Percentiles rank a stretch among this genome's conserved stretches.
Conservation (phyloP, 2,329 filamentous ascomycete genomes). For the Keithomyces neogunnii region DNA sequence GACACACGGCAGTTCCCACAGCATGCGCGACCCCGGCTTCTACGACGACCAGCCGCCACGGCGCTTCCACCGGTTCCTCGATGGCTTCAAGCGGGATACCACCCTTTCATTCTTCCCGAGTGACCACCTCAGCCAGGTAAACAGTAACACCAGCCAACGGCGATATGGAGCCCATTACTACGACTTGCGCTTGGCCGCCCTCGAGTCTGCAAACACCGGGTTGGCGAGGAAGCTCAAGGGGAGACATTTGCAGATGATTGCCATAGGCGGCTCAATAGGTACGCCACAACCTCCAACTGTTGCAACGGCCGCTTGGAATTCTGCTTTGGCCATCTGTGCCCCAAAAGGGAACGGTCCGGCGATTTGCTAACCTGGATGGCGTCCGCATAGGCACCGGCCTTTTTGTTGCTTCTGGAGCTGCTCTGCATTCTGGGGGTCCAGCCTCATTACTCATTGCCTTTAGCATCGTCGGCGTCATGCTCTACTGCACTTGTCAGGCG, state of each 20-base stretch:
- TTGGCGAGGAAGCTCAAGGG: slow-evolving; percentile 72
- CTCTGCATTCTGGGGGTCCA: slow-evolving; percentile 65
- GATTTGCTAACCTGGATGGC: not conserved
- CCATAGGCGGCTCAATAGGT: slow-evolving; percentile 77
- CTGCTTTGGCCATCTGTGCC: not conserved
- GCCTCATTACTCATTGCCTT: slow-evolving; percentile 74
- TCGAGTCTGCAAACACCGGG: slow-evolving; percentile 68
- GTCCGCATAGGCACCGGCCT: slow-evolving; percentile 52
- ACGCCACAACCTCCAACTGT: slow-evolving; percentile 12
- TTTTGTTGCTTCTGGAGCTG: slow-evolving; percentile 73
- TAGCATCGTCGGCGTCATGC: slow-evolving; percentile 70
- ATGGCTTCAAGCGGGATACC: slow-evolving; percentile 57
- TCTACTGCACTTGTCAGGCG: slow-evolving; percentile 87
- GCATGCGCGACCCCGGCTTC: slow-evolving; percentile 42
- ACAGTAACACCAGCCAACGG: slow-evolving; percentile 12
- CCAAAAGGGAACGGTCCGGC: no score
- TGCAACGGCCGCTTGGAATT: no score
- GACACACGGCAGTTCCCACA: slow-evolving; percentile 39
- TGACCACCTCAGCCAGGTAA: slow-evolving; percentile 29
- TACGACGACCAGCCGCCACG: slow-evolving; percentile 30
- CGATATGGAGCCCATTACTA: slow-evolving; percentile 38
- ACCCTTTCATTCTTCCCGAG: slow-evolving; percentile 37
- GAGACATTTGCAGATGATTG: slow-evolving; percentile 90
- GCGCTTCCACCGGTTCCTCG: slow-evolving; percentile 37
- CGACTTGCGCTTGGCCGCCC: slow-evolving; percentile 48